These are phyloP conservation scores for Quercus robur DNA, from an alignment of 306 rosid species.

Conservation along the genomic window DNA sequence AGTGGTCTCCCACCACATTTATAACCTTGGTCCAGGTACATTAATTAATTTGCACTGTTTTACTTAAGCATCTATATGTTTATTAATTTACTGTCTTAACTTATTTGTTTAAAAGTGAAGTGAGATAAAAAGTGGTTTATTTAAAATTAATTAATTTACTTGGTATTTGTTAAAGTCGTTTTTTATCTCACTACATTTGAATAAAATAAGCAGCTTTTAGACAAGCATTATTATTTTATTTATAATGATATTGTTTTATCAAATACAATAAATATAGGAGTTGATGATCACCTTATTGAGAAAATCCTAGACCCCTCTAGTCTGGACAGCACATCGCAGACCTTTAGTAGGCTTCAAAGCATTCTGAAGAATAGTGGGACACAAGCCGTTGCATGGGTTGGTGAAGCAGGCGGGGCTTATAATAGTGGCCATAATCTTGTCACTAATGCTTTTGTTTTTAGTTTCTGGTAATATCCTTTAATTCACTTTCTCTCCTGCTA, in stretches of 20 bases:
- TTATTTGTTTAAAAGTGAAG: too few species aligned
- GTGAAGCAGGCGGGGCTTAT: slow-evolving; percentile 96
- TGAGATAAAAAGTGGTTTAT: too few species aligned
- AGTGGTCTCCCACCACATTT: slow-evolving; percentile 75
- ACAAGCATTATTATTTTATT: not conserved
- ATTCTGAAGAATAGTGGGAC: slow-evolving; percentile 45
- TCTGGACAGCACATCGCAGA: slow-evolving; percentile 50
- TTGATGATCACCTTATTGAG: slow-evolving; percentile 52
- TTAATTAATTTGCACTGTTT: not conserved
- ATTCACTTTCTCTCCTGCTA: not conserved
- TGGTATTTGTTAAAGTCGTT: too few species aligned
- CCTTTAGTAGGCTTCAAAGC: slow-evolving; percentile 52
- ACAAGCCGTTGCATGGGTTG: slow-evolving; percentile 77
- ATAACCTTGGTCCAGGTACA: slow-evolving; percentile 92
- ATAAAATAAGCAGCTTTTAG: not conserved
- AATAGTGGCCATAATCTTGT: slow-evolving; percentile 82
- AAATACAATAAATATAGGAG: slow-evolving; percentile 38
- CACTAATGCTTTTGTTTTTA: slow-evolving; percentile 74
- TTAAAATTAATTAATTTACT: too few species aligned
- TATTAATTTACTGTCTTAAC: too few species aligned
- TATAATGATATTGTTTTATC: not conserved
- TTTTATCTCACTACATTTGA: too few species aligned
- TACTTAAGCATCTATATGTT: too few species aligned
- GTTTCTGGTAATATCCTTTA: slow-evolving; percentile 58
- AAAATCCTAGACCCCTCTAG: slow-evolving; percentile 62